phyloP scores from a whole-genome alignment of 2,329 filamentous ascomycete genomes.

The Neonectria hederae region DNA sequence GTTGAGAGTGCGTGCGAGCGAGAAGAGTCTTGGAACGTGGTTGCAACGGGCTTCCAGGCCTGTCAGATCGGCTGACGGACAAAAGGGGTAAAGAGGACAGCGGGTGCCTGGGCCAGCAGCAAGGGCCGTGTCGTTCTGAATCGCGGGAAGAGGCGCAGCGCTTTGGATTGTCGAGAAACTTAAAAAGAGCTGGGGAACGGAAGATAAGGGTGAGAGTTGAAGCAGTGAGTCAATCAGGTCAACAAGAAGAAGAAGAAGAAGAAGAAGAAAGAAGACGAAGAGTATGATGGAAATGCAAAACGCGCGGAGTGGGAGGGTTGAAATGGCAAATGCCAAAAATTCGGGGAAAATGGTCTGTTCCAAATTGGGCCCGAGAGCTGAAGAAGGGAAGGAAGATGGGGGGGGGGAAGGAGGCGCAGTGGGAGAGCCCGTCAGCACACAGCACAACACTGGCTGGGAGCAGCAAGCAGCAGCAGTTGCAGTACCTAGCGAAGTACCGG shows the following conservation, averaged over 20 bases:
- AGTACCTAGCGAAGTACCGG: too few species aligned
- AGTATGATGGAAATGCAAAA: constrained; percentile 2
- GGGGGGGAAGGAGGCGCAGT: constrained; percentile 17
- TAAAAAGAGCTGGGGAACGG: constrained; percentile 19
- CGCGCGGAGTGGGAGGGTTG: constrained; percentile 11
- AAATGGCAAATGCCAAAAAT: constrained; percentile 13
- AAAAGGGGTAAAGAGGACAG: constrained; percentile 33
- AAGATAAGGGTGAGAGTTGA: neutral
- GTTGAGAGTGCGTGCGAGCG: neutral
- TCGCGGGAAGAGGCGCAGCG: constrained; percentile 8
- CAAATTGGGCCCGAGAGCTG: constrained; percentile 25
- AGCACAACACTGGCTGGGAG: too few species aligned
- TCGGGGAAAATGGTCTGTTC: constrained; percentile 17
- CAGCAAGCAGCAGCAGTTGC: neutral
- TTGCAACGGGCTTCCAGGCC: constrained; percentile 8
- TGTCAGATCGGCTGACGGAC: constrained; percentile 26
- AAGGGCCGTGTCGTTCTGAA: constrained; percentile 24
- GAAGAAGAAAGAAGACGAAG: constrained; percentile 6
- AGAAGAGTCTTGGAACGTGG: constrained; percentile 1
- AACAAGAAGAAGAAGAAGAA: neutral
- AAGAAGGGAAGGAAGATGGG: constrained; percentile 11
- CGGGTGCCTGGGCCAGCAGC: constrained; percentile 38
- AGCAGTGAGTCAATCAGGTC: constrained; percentile 1
- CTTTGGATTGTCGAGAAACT: constrained; percentile 16
- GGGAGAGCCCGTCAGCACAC: constrained; percentile 7